Percentiles rank a stretch among this genome's conserved stretches.
Evolutionary conservation across 148 eudicot genomes (phyloP).

Genomic region (Polygonum maritimum): DNA sequence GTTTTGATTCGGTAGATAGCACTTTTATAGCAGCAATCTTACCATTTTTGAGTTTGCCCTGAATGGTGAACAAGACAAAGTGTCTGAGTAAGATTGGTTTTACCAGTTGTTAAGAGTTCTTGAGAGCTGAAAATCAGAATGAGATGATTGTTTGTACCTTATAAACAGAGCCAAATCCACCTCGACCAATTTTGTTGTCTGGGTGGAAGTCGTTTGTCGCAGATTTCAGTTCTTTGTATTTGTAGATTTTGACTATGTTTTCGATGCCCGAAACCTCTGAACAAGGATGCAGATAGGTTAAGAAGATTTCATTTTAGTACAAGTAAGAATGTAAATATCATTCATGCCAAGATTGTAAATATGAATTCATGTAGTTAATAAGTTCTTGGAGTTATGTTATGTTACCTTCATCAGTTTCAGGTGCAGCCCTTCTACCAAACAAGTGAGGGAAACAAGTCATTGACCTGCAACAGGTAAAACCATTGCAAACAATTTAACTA

Average conservation of each 20-base stretch:
- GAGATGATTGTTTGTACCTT: not conserved
- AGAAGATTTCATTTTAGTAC: not conserved
- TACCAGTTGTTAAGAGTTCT: not conserved
- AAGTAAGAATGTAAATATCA: not conserved
- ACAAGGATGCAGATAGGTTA: not conserved
- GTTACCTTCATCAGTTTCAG: conserved; percentile 9
- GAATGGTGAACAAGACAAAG: not conserved
- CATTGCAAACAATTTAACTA: not conserved
- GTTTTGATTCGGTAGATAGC: conserved; percentile 37
- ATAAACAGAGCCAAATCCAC: conserved; percentile 8
- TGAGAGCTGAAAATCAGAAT: not conserved
- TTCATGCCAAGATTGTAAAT: not conserved
- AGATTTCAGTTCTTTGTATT: conserved; percentile 5
- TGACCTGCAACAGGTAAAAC: conserved; percentile 3
- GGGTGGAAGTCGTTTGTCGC: conserved; percentile 6
- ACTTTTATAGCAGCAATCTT: conserved; percentile 45
- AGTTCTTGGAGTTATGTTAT: not conserved
- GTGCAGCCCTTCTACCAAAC: not conserved
- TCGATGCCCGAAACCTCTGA: conserved; percentile 4
- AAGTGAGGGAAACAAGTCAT: conserved; percentile 4
- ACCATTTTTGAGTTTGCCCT: conserved; percentile 17
- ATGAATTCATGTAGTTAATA: not conserved
- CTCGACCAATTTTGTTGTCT: conserved; percentile 7
- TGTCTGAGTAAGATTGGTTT: not conserved
- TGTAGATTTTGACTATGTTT: conserved; percentile 5